Base-by-base conservation (phyloP, 129 eudicot genomes). In the Cynara cardunculus region DNA sequence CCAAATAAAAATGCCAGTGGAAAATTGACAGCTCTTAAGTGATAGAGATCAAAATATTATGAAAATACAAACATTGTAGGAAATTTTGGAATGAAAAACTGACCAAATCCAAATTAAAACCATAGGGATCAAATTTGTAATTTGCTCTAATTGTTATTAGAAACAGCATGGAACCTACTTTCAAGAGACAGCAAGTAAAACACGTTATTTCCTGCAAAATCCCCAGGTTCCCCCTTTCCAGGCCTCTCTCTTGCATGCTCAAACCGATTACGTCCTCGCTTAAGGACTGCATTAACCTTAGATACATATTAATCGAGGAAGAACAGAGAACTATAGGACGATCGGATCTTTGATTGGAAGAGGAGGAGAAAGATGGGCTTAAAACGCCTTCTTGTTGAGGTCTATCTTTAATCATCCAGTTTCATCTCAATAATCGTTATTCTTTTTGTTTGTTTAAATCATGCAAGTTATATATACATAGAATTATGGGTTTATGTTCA, bases 351-450 rank as follows among this genome's bases (percentile, higher is more conserved):
- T 25, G 75, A 56, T 75, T 82, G 39, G 37, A 7, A 71, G 2
- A 27, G 25, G 22, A n/a, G 71, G 25, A 13, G 62, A 22, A 56
- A 56, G 30, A 68, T 79, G 82, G 76, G 30, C 82, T 26, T 79
- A 49, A 79, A 79, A 21, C 82, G 82, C 82, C 76, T 79, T 79
- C 76, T 79, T 53, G 59, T 79, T 69, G 82, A 79, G 82, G 82
- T 79, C 41, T 21, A 13, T 79, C n/a, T 21, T 27, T 2, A 49
- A 46, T 21, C 22, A 27, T 26, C 30, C 31, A 18, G 49, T 31
- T 53, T 2, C 68, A 10, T 28, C 5, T 7, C 69, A 46, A 28
- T 24, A 56, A 13, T 56, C 8, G 12, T 14, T 7, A 4, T 69
- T 37, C 3, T 8, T 39, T 49, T 69, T 24, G 35, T 71, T 7